Conservation (phyloP, 345 rosid species). For the Corymbia maculata region DNA sequence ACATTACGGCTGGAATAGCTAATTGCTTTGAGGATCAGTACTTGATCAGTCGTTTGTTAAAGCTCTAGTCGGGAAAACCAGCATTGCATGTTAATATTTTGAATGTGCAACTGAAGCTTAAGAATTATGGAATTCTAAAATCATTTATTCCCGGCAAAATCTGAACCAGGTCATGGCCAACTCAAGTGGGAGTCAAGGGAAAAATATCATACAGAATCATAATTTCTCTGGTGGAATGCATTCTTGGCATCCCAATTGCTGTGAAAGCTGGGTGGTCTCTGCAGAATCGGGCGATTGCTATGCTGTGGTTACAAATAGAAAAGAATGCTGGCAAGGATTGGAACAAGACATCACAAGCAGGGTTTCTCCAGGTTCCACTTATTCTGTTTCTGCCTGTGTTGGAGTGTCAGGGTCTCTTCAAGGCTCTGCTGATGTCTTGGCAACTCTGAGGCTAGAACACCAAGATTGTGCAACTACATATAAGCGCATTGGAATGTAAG, state of each 20-base stretch:
- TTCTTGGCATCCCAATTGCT: constrained; percentile 69
- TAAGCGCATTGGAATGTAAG: constrained; percentile 71
- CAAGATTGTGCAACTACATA: constrained; percentile 38
- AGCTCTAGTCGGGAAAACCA: not conserved
- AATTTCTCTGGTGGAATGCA: constrained; percentile 70
- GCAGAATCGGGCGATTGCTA: constrained; percentile 28
- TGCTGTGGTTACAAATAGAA: constrained; percentile 77
- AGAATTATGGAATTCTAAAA: not conserved
- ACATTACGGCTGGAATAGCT: not conserved
- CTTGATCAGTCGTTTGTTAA: not conserved
- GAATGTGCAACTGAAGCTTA: not conserved
- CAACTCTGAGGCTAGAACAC: constrained; percentile 65
- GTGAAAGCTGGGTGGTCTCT: constrained; percentile 55
- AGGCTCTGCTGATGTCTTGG: constrained; percentile 52
- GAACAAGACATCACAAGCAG: constrained; percentile 80
- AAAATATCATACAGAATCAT: constrained; percentile 51
- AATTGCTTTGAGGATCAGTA: not conserved
- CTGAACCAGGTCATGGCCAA: constrained; percentile 13
- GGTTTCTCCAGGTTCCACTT: constrained; percentile 45
- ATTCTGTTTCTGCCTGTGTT: constrained; percentile 60
- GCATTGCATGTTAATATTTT: not conserved
- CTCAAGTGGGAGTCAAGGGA: constrained; percentile 1
- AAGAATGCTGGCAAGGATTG: constrained; percentile 86
- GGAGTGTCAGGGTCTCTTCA: constrained; percentile 59
- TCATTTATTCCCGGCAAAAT: constrained; percentile 2